These are phyloP conservation scores for Earliella scabrosa DNA, from an alignment of 1,284 basidiomycete genomes.

Conservation along the genomic window DNA sequence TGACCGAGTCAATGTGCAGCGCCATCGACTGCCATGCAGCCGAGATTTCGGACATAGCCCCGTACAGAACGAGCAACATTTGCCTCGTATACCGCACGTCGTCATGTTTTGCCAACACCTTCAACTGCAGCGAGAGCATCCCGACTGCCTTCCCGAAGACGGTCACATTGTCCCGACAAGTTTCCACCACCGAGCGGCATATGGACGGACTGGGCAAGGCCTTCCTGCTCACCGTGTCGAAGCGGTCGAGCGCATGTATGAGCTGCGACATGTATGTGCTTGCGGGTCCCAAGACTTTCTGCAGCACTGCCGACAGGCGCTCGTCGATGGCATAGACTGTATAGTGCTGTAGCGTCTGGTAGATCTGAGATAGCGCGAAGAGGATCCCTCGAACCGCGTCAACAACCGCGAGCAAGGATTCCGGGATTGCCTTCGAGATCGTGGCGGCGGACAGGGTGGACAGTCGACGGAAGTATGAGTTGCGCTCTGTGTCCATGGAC, in stretches of 20 bases:
- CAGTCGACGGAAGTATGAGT: slow-evolving; percentile 92
- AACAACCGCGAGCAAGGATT: slow-evolving; percentile 74
- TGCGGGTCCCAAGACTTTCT: slow-evolving; percentile 87
- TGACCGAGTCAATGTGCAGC: slow-evolving; percentile 75
- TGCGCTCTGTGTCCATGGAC: slow-evolving; percentile 80
- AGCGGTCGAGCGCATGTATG: slow-evolving; percentile 90
- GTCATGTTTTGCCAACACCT: slow-evolving; percentile 73
- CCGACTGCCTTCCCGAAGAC: slow-evolving; percentile 89
- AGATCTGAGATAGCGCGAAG: slow-evolving; percentile 92
- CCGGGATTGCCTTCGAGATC: slow-evolving; percentile 74
- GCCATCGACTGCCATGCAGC: slow-evolving; percentile 85
- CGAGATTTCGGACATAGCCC: slow-evolving; percentile 88
- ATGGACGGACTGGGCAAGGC: slow-evolving; percentile 71
- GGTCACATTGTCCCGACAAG: slow-evolving; percentile 84
- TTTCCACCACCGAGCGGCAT: slow-evolving; percentile 83
- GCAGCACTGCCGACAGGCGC: slow-evolving; percentile 80
- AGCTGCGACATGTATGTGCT: slow-evolving; percentile 83
- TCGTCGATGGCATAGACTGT: slow-evolving; percentile 87
- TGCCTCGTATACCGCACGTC: slow-evolving; percentile 91
- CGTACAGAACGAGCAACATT: slow-evolving; percentile 88
- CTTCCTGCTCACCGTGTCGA: slow-evolving; percentile 84
- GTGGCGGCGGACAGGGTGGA: slow-evolving; percentile 75
- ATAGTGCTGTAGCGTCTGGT: slow-evolving; percentile 90
- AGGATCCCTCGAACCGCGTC: slow-evolving; percentile 92
- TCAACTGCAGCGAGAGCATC: slow-evolving; percentile 83